Percentiles rank a stretch among this genome's conserved stretches.
Evolutionary conservation across 2,329 filamentous ascomycete species (phyloP).

Genomic region (Pestalotiopsis sp.): DNA sequence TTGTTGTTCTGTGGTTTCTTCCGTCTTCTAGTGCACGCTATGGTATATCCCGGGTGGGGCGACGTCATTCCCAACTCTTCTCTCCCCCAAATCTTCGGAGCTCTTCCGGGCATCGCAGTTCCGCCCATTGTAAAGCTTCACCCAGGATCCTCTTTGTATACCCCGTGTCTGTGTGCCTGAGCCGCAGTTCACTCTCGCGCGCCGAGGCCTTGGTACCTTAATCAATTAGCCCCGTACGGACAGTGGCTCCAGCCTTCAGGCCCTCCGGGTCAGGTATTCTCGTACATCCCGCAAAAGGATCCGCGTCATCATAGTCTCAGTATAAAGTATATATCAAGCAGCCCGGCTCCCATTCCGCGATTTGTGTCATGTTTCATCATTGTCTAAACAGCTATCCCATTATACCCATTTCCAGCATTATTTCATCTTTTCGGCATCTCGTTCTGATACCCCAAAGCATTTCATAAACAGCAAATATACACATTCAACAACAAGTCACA

Average conservation of each 20-base stretch:
- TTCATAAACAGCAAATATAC: neutral
- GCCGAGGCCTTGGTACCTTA: neutral
- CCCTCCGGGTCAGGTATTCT: neutral
- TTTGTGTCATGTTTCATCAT: neutral
- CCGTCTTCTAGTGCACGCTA: neutral
- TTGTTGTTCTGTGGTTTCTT: neutral
- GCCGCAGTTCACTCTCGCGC: neutral
- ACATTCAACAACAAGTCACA: neutral
- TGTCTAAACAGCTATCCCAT: neutral
- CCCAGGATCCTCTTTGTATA: neutral
- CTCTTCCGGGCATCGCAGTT: neutral
- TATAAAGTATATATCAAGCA: neutral
- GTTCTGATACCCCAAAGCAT: neutral
- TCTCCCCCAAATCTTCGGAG: neutral
- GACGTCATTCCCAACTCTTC: neutral
- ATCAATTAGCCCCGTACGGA: neutral
- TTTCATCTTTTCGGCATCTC: neutral
- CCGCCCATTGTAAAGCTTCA: neutral
- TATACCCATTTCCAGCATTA: neutral
- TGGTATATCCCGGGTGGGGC: neutral
- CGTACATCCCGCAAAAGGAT: neutral
- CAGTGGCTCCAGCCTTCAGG: neutral
- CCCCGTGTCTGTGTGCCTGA: neutral
- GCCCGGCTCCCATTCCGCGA: neutral
- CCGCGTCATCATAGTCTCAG: neutral